Percentiles rank a stretch among this genome's conserved stretches.
phyloP scores from a whole-genome alignment of 2,329 filamentous ascomycete species.

The Phialemoniopsis sp. region DNA sequence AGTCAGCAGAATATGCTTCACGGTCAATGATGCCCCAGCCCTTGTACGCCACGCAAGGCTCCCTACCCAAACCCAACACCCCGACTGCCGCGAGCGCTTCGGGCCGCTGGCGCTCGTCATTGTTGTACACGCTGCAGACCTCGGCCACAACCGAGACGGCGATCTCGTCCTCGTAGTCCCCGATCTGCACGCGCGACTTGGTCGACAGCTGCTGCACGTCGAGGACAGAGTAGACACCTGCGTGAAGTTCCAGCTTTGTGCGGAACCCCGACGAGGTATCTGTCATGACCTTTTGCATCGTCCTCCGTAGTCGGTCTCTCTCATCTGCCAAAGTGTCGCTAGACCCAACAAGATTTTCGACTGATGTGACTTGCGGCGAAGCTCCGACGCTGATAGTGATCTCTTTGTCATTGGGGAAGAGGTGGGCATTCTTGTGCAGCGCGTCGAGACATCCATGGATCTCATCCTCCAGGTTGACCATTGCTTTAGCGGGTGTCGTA shows the following conservation, averaged over 20 bases:
- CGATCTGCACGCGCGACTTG: conserved; percentile 25
- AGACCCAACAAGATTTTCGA: conserved; percentile 16
- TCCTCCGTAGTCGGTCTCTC: too few relatives aligned
- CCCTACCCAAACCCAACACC: conserved; percentile 53
- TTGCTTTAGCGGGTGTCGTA: conserved; percentile 16
- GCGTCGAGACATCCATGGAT: conserved; percentile 23
- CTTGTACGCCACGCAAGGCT: conserved; percentile 54
- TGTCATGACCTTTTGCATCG: not conserved
- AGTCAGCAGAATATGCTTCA: conserved; percentile 6
- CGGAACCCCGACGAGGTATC: conserved; percentile 4
- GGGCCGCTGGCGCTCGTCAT: conserved; percentile 18
- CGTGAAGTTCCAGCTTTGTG: conserved; percentile 51
- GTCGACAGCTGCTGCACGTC: conserved; percentile 64
- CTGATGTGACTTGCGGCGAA: conserved; percentile 21
- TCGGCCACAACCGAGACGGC: conserved; percentile 56
- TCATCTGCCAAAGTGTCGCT: too few relatives aligned
- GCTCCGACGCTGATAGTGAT: conserved; percentile 24
- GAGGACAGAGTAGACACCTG: conserved; percentile 60
- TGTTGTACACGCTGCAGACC: conserved; percentile 55
- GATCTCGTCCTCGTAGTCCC: conserved; percentile 37
- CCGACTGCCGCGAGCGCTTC: conserved; percentile 58
- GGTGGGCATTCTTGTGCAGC: conserved; percentile 2
- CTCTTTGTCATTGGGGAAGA: conserved; percentile 10
- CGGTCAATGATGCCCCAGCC: conserved; percentile 58
- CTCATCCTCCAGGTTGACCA: conserved; percentile 21